Base-by-base conservation (phyloP, 2,329 filamentous ascomycete species). In the Emergomyces orientalis region DNA sequence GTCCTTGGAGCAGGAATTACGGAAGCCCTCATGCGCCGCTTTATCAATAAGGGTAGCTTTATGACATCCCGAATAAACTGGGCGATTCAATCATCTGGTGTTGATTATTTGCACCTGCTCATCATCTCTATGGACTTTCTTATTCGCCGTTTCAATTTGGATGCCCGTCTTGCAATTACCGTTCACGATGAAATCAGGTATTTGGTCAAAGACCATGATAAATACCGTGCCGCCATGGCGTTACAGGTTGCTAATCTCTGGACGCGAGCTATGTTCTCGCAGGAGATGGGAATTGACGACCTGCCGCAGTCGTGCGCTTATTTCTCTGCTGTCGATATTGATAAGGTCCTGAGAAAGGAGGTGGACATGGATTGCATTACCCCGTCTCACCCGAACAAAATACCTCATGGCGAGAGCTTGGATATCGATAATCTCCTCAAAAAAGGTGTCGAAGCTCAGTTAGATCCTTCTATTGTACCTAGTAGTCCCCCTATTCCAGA, bases 101-200 rank as follows among this genome's bases (percentile, higher is more conserved):
- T 97, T 3, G 95, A 99, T 75, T 99, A 99, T 74, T 84, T 99
- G 1, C 94, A 99, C 71, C 85, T 99, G 4, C 83, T 99, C 22
- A 91, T 99, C 66, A 85, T 97, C 2, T 83, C 86, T 17, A 99
- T 99, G 95, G 92, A 97, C 73, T 96, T 96, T 71, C 82, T 99
- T 2, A 87, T 88, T 61, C 85, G 91, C 1, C 88, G 88, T 5
- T 99, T 89, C 79, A 92, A 90, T 70, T 85, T 99, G 65, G 77
- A 89, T 61, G 91, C 91, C 4, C 89, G 95, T 1, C 80, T 99
- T 1, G 86, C 93, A 19, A 91, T 99, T 65, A 97, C 93, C 0
- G 94, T 99, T 0, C 94, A 99, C 73, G 95, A 99, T 71, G 95
- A 99, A 76, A 97, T 99, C 66, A 85, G 94, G 19, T 99, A 99